These are phyloP conservation scores for Coprinellus aureogranulatus DNA, from an alignment of 768 basidiomycete genomes.

Conservation along the genomic window DNA sequence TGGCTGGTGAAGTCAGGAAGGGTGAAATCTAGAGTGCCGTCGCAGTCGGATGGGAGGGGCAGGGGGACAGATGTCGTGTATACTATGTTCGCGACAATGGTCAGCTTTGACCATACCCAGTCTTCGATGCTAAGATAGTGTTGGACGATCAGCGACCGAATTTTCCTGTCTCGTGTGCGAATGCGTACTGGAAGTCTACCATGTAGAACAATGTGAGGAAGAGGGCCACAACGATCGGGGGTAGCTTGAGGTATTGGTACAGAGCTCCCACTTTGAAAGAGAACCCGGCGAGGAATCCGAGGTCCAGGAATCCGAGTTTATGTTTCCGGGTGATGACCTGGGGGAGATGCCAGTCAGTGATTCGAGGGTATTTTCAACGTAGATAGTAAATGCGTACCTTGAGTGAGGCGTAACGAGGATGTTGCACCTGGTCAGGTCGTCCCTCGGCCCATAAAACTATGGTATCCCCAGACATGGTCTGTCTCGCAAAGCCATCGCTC, in stretches of 20 bases:
- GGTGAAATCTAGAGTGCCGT: neutral
- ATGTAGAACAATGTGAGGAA: too few relatives aligned
- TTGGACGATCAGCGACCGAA: neutral
- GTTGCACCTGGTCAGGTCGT: neutral
- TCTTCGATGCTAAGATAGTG: neutral
- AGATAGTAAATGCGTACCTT: too few relatives aligned
- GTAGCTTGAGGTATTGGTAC: too few relatives aligned
- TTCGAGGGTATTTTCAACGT: too few relatives aligned
- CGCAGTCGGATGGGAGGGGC: neutral
- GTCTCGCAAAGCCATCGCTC: neutral
- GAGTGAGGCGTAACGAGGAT: neutral
- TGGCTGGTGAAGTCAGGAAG: neutral
- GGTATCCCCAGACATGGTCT: neutral
- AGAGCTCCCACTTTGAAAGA: too few relatives aligned
- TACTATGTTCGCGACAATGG: neutral
- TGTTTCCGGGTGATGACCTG: too few relatives aligned
- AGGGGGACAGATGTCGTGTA: neutral
- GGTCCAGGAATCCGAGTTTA: too few relatives aligned
- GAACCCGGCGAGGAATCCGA: too few relatives aligned
- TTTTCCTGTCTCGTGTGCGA: too few relatives aligned
- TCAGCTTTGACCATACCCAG: neutral
- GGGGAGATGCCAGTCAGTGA: too few relatives aligned
- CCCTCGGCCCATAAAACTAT: neutral
- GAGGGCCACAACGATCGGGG: too few relatives aligned
- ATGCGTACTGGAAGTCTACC: too few relatives aligned